Conservation (phyloP, 176 grass and related monocot species). For the Carex scoparia region DNA sequence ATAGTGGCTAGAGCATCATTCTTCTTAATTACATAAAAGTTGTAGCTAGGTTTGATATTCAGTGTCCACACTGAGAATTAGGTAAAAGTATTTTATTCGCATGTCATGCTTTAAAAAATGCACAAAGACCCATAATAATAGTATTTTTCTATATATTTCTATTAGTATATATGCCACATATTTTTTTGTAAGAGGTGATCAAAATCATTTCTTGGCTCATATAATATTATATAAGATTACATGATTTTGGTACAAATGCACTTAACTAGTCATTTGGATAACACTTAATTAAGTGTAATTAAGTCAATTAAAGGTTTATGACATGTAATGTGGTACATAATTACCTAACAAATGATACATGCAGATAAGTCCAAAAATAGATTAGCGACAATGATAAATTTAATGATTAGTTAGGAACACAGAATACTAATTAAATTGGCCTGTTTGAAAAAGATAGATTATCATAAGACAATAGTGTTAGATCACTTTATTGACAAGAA, state of each 20-base stretch:
- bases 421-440: too few species aligned
- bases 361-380: constrained; percentile 4
- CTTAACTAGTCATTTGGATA: neutral
- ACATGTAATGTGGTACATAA: neutral
- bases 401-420: constrained; percentile 19
- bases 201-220: too few species aligned
- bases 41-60: too few species aligned
- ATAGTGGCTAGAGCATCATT: too few species aligned
- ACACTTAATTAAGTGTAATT: neutral
- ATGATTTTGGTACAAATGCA: neutral
- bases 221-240: neutral
- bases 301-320: neutral
- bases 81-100: too few species aligned
- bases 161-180: too few species aligned
- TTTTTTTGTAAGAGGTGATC: too few species aligned
- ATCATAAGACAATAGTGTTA: neutral
- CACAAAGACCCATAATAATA: too few species aligned
- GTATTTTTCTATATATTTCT: too few species aligned
- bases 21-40: too few species aligned
- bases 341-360: neutral
- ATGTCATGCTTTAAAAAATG: too few species aligned
- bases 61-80: too few species aligned
- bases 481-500: constrained; percentile 1
- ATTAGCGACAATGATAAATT: neutral
- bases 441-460: neutral